Conservation (phyloP, 176 grass and related monocot species). For the Thinopyrum elongatum region DNA sequence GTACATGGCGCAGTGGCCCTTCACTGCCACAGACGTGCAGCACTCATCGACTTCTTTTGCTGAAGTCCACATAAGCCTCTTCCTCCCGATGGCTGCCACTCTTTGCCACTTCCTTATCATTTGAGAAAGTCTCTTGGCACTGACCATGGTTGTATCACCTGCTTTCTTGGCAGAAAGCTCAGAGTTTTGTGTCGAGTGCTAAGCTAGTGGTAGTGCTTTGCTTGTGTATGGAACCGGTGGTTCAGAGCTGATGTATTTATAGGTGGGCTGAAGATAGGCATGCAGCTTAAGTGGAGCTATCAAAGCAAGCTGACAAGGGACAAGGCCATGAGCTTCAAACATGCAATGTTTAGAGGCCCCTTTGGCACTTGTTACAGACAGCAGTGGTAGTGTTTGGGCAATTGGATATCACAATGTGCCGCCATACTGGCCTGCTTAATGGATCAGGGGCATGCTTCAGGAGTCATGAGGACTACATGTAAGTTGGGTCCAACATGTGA, state of each 20-base stretch:
- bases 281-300: background rate
- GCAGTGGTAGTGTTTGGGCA: background rate
- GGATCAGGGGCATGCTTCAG: background rate
- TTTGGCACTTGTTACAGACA: slow-evolving; percentile 2
- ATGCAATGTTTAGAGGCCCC: slow-evolving; percentile 29
- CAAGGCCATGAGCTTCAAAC: slow-evolving; percentile 38
- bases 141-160: slow-evolving; percentile 42
- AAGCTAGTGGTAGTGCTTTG: slow-evolving; percentile 11
- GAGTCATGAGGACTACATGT: background rate
- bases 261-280: background rate
- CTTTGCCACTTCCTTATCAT: slow-evolving; percentile 65
- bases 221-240: slow-evolving; percentile 19
- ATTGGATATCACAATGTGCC: slow-evolving; percentile 4
- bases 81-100: slow-evolving; percentile 29
- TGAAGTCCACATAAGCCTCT: slow-evolving; percentile 12
- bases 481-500: background rate
- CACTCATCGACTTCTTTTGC: background rate
- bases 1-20: slow-evolving; percentile 37
- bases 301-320: slow-evolving; percentile 13
- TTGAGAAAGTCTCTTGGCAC: slow-evolving; percentile 46
- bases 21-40: slow-evolving; percentile 10
- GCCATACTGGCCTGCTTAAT: background rate
- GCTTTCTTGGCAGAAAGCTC: slow-evolving; percentile 1
- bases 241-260: slow-evolving; percentile 26
- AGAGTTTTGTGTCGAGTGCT: slow-evolving; percentile 4